A percentile compares a stretch with the other conserved stretches of the same genome.
Evolutionary conservation across 2,329 filamentous ascomycete genomes (phyloP).

Genomic region (Colletotrichum lindemuthianum): DNA sequence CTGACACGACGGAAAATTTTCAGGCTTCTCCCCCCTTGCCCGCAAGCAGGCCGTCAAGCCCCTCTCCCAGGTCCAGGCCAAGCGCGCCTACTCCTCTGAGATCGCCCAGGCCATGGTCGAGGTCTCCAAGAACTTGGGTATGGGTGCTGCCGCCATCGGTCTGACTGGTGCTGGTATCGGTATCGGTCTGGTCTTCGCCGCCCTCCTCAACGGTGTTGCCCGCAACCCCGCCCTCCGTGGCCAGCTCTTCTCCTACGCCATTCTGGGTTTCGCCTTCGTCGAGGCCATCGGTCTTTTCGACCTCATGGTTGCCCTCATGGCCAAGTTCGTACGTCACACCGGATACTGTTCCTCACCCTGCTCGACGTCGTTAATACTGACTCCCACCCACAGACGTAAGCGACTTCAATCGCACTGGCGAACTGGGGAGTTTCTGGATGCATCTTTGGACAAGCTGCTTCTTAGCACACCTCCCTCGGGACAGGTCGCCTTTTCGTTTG

Average conservation of each 20-base stretch:
- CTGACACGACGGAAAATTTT: conserved; percentile 45
- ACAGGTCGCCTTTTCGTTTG: conserved; percentile 34
- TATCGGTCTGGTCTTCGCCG: conserved; percentile 94
- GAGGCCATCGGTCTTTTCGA: conserved; percentile 92
- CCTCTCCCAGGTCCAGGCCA: conserved; percentile 66
- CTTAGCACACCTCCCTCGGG: conserved; percentile 13
- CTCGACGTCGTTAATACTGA: background rate
- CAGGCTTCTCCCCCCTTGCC: conserved; percentile 72
- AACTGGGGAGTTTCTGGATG: conserved; percentile 26
- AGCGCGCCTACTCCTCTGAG: conserved; percentile 87
- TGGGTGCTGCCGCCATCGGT: conserved; percentile 90
- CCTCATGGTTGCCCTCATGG: conserved; percentile 93
- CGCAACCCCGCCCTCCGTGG: conserved; percentile 94
- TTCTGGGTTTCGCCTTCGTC: conserved; percentile 95
- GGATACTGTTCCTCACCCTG: background rate
- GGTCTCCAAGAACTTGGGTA: conserved; percentile 91
- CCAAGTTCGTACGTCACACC: conserved; percentile 77
- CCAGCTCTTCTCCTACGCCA: conserved; percentile 96
- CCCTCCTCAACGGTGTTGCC: conserved; percentile 88
- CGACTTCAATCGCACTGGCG: conserved; percentile 34
- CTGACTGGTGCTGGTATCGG: conserved; percentile 92
- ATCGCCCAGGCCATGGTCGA: conserved; percentile 89
- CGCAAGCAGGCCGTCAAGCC: conserved; percentile 75
- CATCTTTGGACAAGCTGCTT: conserved; percentile 26
- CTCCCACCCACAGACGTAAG: conserved; percentile 28